Evolutionary conservation across 371 early-diverging fungal genomes (phyloP).

Genomic region (Mycotypha africana): DNA sequence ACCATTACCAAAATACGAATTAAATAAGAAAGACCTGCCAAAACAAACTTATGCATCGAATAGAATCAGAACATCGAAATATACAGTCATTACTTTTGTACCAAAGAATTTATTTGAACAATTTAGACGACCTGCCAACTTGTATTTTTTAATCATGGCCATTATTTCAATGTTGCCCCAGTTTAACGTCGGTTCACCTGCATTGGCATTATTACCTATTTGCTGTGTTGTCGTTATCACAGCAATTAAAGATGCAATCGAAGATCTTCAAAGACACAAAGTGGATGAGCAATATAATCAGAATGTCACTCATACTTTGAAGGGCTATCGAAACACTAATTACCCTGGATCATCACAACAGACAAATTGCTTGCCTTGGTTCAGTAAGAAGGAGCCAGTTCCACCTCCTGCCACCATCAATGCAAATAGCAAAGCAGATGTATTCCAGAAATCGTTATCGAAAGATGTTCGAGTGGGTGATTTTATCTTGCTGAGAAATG

Average conservation of each 20-base stretch:
- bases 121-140: conserved; percentile 91
- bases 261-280: conserved; percentile 92
- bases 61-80: conserved; percentile 85
- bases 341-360: too few species aligned
- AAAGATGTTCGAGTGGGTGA: conserved; percentile 89
- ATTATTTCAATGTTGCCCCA: conserved; percentile 82
- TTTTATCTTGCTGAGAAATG: conserved; percentile 75
- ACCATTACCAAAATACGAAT: conserved; percentile 49
- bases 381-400: background rate
- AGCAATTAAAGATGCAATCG: conserved; percentile 93
- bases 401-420: background rate
- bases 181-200: conserved; percentile 68
- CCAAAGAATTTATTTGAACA: conserved; percentile 97
- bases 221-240: conserved; percentile 82
- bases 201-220: conserved; percentile 87
- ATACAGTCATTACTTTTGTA: conserved; percentile 86
- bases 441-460: conserved; percentile 19
- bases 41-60: conserved; percentile 50
- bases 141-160: conserved; percentile 94
- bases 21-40: background rate
- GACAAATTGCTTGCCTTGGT: background rate
- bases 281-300: conserved; percentile 87
- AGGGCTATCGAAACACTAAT: conserved; percentile 76
- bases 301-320: conserved; percentile 62
- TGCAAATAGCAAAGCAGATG: background rate